Evolutionary conservation across 73 alveolate genomes (phyloP).

Genomic region (Paramecium primaurelia): DNA sequence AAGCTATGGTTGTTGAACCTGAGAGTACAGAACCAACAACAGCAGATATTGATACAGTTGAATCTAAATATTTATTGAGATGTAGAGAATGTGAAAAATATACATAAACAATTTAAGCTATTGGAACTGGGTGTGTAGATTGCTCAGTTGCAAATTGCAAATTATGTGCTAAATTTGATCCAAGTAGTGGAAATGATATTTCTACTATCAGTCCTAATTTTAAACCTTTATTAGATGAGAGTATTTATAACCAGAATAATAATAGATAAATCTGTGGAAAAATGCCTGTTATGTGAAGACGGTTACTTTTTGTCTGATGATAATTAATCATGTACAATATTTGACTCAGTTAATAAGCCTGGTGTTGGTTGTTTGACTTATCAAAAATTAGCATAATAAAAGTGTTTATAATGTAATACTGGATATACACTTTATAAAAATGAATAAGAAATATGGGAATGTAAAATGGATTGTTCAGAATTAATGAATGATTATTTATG

Average conservation of each 20-base stretch:
- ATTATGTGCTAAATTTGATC: not conserved
- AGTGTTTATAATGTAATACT: not conserved
- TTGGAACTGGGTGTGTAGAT: not conserved
- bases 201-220: not conserved
- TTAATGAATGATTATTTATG: not conserved
- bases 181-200: not conserved
- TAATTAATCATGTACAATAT: not conserved
- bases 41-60: not conserved
- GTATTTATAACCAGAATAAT: not conserved
- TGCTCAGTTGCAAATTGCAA: constrained; percentile 5
- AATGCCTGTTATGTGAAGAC: not conserved
- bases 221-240: not conserved
- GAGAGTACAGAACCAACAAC: not conserved
- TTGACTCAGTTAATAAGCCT: not conserved
- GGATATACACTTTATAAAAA: not conserved
- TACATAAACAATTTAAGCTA: not conserved
- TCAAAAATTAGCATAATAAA: not conserved
- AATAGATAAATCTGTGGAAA: not conserved
- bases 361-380: not conserved
- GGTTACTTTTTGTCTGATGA: not conserved
- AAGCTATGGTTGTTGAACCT: not conserved
- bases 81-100: not conserved
- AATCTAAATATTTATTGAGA: not conserved
- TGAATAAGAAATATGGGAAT: not conserved
- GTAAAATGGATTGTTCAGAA: not conserved